phyloP scores from a whole-genome alignment of 1,139 yeast species.

The Geotrichum restrictum region DNA sequence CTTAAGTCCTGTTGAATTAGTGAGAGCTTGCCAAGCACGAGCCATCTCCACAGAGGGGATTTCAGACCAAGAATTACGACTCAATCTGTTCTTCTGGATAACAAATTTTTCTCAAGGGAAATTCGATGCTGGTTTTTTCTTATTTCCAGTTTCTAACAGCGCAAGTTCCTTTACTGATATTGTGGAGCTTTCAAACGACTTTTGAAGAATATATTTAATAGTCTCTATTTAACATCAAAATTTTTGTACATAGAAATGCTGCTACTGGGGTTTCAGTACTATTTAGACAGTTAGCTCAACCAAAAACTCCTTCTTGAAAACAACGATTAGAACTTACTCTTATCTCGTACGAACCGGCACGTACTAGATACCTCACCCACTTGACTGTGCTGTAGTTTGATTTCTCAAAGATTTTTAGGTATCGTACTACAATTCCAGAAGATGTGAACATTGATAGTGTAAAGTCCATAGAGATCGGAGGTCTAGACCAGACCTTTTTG shows the following conservation, averaged over 20 bases:
- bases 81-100: constrained; percentile 28
- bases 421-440: constrained; percentile 73
- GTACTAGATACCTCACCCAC: constrained; percentile 78
- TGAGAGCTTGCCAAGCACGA: constrained; percentile 33
- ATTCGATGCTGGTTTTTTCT: constrained; percentile 29
- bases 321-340: constrained; percentile 36
- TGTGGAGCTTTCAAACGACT: constrained; percentile 1
- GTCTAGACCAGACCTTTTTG: constrained; percentile 56
- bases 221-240: neutral
- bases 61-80: constrained; percentile 21
- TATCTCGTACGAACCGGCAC: constrained; percentile 76
- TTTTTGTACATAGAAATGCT: neutral
- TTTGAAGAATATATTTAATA: neutral
- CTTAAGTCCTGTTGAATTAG: constrained; percentile 30
- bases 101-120: constrained; percentile 25
- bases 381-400: constrained; percentile 68
- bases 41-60: constrained; percentile 25
- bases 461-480: constrained; percentile 74
- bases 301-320: no score
- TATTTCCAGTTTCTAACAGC: constrained; percentile 8
- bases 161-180: neutral
- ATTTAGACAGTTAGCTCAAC: neutral
- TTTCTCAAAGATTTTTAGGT: constrained; percentile 64
- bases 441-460: constrained; percentile 71
- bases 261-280: neutral